Conservation (phyloP, 768 basidiomycete species). For the Melanogaster broomeanus region DNA sequence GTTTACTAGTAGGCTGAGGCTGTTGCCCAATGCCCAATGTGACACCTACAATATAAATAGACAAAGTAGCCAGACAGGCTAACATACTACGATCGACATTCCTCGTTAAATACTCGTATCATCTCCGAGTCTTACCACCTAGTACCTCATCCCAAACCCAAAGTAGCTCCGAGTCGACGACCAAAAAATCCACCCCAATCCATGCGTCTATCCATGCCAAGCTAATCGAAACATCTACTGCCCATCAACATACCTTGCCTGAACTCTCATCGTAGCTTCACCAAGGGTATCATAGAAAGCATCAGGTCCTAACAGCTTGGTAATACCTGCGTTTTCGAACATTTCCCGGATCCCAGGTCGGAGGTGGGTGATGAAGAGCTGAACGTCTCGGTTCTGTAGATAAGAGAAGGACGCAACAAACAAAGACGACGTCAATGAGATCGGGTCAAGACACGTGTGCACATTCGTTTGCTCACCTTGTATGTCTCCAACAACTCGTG, state of each 20-base stretch:
- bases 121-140: no score
- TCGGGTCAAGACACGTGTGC: background rate
- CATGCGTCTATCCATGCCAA: background rate
- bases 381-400: conserved; percentile 44
- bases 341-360: conserved; percentile 34
- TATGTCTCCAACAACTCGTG: conserved; percentile 79
- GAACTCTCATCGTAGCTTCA: conserved; percentile 42
- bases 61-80: no score
- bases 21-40: no score
- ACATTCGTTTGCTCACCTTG: conserved; percentile 43
- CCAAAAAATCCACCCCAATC: no score
- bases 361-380: conserved; percentile 48
- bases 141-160: no score
- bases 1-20: no score
- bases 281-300: conserved; percentile 46
- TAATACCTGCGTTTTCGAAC: conserved; percentile 48
- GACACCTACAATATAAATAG: no score
- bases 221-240: no score
- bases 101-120: no score
- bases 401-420: background rate
- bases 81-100: no score
- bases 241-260: conserved; percentile 16
- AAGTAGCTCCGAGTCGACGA: background rate
- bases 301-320: conserved; percentile 43
- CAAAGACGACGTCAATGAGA: background rate